Conservation (phyloP, 352 stramenopile species). For the Halophytophthora batemanensis region DNA sequence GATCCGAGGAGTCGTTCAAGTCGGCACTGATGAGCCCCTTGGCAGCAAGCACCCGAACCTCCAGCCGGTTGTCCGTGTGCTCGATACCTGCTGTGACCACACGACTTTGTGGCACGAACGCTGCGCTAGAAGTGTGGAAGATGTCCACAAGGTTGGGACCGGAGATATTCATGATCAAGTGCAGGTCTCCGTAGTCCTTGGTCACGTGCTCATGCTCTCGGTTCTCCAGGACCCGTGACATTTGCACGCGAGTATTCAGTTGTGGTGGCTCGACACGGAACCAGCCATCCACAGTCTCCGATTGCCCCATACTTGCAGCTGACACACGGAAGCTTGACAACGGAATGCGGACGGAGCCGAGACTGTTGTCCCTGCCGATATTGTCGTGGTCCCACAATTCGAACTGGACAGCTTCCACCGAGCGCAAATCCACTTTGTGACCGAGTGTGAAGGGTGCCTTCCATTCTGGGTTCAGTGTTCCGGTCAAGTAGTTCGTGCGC, state of each 20-base stretch:
- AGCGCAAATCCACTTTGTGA: conserved; percentile 45
- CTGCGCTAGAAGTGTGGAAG: conserved; percentile 41
- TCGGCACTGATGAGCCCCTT: conserved; percentile 51
- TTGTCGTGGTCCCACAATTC: conserved; percentile 64
- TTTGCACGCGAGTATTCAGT: conserved; percentile 16
- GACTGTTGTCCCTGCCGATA: conserved; percentile 41
- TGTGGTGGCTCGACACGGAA: conserved; percentile 56
- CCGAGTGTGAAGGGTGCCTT: conserved; percentile 47
- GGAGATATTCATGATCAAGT: conserved; percentile 57
- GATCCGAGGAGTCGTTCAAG: conserved; percentile 61
- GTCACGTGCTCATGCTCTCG: conserved; percentile 41
- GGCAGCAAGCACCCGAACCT: conserved; percentile 54
- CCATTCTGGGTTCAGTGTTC: conserved; percentile 56
- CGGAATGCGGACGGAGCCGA: conserved; percentile 57
- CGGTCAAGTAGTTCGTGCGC: conserved; percentile 46
- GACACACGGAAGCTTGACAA: conserved; percentile 66
- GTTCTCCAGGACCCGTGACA: conserved; percentile 22
- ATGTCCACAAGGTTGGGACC: conserved; percentile 68
- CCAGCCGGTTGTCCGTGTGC: conserved; percentile 69
- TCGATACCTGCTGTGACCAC: conserved; percentile 46
- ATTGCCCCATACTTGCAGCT: conserved; percentile 49
- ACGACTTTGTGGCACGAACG: conserved; percentile 31
- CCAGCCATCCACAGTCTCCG: conserved; percentile 60
- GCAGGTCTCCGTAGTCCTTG: conserved; percentile 54
- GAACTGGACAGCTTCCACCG: conserved; percentile 55